Percentiles rank a stretch among this genome's conserved stretches.
Evolutionary conservation across 2,329 filamentous ascomycete genomes (phyloP).

Genomic region (Colletotrichum lupini): DNA sequence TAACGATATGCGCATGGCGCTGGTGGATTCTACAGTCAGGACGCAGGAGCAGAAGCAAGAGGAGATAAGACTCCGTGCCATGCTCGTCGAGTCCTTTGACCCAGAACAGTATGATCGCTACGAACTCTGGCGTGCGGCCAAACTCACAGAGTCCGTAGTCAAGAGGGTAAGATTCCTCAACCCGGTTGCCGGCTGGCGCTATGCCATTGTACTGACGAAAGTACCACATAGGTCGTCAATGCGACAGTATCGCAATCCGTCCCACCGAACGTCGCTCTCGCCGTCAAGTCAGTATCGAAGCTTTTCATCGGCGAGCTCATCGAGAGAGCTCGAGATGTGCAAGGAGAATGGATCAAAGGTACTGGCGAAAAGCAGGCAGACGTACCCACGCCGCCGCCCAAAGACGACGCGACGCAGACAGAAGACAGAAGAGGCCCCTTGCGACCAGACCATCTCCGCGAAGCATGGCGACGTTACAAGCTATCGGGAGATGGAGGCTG

Average conservation of each 20-base stretch:
- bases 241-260: slow-evolving; percentile 85
- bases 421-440: slow-evolving; percentile 66
- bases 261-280: slow-evolving; percentile 76
- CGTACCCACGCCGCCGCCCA: slow-evolving; percentile 54
- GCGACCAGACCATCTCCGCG: slow-evolving; percentile 79
- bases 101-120: slow-evolving; percentile 76
- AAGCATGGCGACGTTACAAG: slow-evolving; percentile 78
- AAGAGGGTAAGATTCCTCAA: slow-evolving; percentile 64
- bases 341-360: slow-evolving; percentile 75
- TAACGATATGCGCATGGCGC: slow-evolving; percentile 57
- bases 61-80: slow-evolving; percentile 65
- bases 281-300: slow-evolving; percentile 82
- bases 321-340: slow-evolving; percentile 76
- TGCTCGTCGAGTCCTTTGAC: slow-evolving; percentile 74
- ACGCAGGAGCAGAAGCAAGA: slow-evolving; percentile 76
- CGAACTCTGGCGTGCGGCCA: slow-evolving; percentile 76
- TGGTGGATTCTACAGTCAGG: slow-evolving; percentile 68
- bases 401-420: slow-evolving; percentile 41
- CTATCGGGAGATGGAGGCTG: slow-evolving; percentile 71
- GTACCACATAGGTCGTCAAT: slow-evolving; percentile 71
- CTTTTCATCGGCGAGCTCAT: slow-evolving; percentile 82
- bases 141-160: slow-evolving; percentile 75
- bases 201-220: slow-evolving; percentile 7
- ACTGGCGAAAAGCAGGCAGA: slow-evolving; percentile 68
- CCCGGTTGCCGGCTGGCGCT: not conserved